phyloP scores from a whole-genome alignment of 2,329 filamentous ascomycete species.

The Zelopaecilomyces penicillatus region DNA sequence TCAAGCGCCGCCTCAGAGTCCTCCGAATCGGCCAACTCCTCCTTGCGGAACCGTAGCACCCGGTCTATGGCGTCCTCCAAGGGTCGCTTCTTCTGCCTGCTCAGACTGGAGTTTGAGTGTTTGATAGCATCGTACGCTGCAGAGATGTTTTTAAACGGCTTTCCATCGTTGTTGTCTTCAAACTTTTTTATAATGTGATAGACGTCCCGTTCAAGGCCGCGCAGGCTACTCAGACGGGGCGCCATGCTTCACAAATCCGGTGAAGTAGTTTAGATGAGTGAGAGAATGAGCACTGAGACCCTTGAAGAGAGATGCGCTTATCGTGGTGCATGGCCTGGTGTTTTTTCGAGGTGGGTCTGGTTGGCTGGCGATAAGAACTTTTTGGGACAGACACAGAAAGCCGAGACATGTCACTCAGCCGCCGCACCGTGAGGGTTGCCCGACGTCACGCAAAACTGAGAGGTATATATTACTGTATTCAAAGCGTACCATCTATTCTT shows the following conservation, averaged over 20 bases:
- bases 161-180: constrained; percentile 54
- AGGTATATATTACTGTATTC: too few species aligned
- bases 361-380: too few species aligned
- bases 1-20: constrained; percentile 43
- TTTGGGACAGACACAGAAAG: too few species aligned
- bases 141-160: constrained; percentile 40
- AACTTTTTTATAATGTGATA: constrained; percentile 74
- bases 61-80: constrained; percentile 81
- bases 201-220: constrained; percentile 57
- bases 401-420: too few species aligned
- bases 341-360: too few species aligned
- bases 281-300: too few species aligned
- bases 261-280: too few species aligned
- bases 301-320: too few species aligned
- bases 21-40: constrained; percentile 49
- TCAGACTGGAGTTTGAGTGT: constrained; percentile 77
- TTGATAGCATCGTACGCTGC: constrained; percentile 73
- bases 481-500: too few species aligned
- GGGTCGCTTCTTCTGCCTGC: constrained; percentile 69
- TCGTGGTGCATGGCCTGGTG: too few species aligned
- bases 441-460: too few species aligned
- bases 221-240: constrained; percentile 14
- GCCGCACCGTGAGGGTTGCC: too few species aligned
- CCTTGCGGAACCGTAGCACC: constrained; percentile 64
- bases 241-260: constrained; percentile 1